A percentile compares a stretch with the other conserved stretches of the same genome.
Conservation (phyloP, 2,329 filamentous ascomycete species). For the Purpureocillium takamizusanense region DNA sequence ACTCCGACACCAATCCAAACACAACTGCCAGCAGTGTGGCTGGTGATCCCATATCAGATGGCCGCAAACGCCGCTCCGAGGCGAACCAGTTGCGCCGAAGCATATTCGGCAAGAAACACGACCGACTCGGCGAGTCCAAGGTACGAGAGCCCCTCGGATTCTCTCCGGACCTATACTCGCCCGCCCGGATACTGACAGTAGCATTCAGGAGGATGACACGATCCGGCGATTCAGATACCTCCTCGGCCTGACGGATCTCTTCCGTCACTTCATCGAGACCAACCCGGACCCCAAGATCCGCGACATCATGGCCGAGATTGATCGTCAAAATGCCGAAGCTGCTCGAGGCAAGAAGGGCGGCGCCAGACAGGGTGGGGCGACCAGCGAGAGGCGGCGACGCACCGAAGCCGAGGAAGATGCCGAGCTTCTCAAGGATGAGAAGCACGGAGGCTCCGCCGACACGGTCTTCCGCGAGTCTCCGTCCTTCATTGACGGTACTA, state of each 20-base stretch:
- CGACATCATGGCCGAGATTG: constrained; percentile 88
- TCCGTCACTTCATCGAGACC: constrained; percentile 97
- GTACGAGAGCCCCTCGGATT: constrained; percentile 32
- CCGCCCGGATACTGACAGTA: background rate
- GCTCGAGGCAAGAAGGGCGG: constrained; percentile 63
- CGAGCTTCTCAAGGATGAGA: constrained; percentile 78
- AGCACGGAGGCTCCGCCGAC: constrained; percentile 74
- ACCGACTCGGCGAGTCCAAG: constrained; percentile 85
- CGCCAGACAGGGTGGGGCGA: constrained; percentile 75
- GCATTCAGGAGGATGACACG: constrained; percentile 81
- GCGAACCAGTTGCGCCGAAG: constrained; percentile 84
- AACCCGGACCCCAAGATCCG: constrained; percentile 94
- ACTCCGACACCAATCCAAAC: constrained; percentile 59
- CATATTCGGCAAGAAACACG: constrained; percentile 92
- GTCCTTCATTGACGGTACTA: constrained; percentile 74
- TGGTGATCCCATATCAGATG: constrained; percentile 66
- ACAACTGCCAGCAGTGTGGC: constrained; percentile 75
- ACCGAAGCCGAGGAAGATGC: constrained; percentile 98
- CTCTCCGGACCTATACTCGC: too few relatives aligned
- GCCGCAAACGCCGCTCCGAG: constrained; percentile 76
- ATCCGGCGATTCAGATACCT: constrained; percentile 92
- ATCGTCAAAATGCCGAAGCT: constrained; percentile 78
- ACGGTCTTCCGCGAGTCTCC: constrained; percentile 93
- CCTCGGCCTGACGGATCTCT: constrained; percentile 88
- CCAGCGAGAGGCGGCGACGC: constrained; percentile 67